phyloP scores from a whole-genome alignment of 257 asterid genomes.

The Handroanthus guayacan region DNA sequence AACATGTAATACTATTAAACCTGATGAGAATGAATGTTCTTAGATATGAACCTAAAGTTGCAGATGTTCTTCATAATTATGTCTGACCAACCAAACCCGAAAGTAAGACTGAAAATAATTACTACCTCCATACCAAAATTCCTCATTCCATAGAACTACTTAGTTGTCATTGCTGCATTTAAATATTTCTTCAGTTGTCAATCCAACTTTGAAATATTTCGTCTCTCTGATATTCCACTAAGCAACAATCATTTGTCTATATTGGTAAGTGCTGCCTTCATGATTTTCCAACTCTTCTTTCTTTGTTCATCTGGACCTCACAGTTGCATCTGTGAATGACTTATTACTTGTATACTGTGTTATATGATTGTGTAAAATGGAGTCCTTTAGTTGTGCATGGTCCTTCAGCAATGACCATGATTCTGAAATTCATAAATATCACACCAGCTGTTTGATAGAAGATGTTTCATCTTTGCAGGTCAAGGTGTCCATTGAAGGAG shows the following conservation, averaged over 20 bases:
- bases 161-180: no score
- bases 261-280: neutral
- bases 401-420: neutral
- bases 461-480: constrained; percentile 51
- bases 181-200: no score
- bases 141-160: no score
- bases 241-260: neutral
- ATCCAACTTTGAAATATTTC: neutral
- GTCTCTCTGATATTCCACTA: neutral
- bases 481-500: constrained; percentile 60
- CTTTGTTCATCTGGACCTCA: neutral
- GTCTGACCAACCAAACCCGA: no score
- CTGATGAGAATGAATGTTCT: no score
- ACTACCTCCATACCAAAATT: no score
- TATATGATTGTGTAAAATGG: neutral
- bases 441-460: constrained; percentile 4
- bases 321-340: neutral
- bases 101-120: no score
- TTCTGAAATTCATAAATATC: neutral
- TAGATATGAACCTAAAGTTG: no score
- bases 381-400: constrained; percentile 6
- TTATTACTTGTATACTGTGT: neutral
- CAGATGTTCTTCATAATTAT: no score
- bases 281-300: neutral
- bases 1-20: no score